Percentiles rank a stretch among this genome's conserved stretches.
Evolutionary conservation across 768 basidiomycete genomes (phyloP).

Genomic region (Postia placenta): DNA sequence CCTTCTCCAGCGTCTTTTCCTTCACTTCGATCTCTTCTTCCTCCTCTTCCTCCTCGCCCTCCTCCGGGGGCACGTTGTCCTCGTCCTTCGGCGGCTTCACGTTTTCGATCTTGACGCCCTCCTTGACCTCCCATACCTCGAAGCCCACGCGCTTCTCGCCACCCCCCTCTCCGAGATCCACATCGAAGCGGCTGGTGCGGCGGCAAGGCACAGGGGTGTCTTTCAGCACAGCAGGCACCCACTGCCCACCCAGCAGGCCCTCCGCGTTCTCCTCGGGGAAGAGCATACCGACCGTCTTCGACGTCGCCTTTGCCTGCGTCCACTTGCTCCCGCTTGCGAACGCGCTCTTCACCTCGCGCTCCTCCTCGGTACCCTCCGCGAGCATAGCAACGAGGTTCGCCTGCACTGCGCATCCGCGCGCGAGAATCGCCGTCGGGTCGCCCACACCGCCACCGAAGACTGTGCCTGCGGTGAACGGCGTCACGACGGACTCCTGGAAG

Average conservation of each 20-base stretch:
- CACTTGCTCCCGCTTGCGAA: slow-evolving; percentile 39
- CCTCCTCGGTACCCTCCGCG: slow-evolving; percentile 32
- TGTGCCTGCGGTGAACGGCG: slow-evolving; percentile 60
- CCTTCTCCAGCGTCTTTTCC: slow-evolving; percentile 54
- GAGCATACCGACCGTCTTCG: slow-evolving; percentile 57
- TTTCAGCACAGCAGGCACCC: slow-evolving; percentile 58
- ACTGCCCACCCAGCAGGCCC: slow-evolving; percentile 49
- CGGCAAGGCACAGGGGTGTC: slow-evolving; percentile 71
- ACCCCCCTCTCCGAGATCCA: slow-evolving; percentile 36
- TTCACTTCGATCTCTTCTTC: slow-evolving; percentile 59
- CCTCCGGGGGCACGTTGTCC: slow-evolving; percentile 40
- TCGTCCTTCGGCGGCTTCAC: slow-evolving; percentile 41
- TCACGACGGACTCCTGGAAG: slow-evolving; percentile 55
- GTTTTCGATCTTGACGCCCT: slow-evolving; percentile 59
- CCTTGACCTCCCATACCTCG: slow-evolving; percentile 76
- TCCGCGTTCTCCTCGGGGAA: slow-evolving; percentile 49
- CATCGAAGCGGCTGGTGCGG: slow-evolving; percentile 52
- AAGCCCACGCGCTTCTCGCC: slow-evolving; percentile 45
- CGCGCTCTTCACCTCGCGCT: slow-evolving; percentile 43
- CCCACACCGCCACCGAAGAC: slow-evolving; percentile 68
- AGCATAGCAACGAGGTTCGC: slow-evolving; percentile 55
- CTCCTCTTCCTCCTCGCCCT: slow-evolving; percentile 52
- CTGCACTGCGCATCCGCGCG: slow-evolving; percentile 72
- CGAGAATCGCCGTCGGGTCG: slow-evolving; percentile 73
- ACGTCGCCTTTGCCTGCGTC: slow-evolving; percentile 47